These are phyloP conservation scores for Colletotrichum tropicale DNA, from an alignment of 2,329 filamentous ascomycete genomes.

Conservation along the genomic window DNA sequence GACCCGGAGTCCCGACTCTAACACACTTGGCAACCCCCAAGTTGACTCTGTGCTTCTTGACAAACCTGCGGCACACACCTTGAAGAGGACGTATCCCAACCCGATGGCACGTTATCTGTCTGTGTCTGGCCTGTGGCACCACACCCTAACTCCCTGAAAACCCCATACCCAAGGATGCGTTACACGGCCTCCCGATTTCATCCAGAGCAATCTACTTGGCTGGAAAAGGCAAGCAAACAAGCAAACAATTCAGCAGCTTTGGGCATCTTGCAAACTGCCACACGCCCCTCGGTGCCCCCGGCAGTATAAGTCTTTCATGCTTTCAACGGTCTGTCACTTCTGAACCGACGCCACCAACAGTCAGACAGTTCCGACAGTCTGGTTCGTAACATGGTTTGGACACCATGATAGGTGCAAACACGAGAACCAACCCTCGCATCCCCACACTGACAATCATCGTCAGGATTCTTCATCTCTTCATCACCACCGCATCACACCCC, in stretches of 20 bases:
- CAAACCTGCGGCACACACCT: not conserved
- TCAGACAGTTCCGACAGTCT: not conserved
- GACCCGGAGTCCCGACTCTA: not conserved
- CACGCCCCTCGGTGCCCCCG: not conserved
- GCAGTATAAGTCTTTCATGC: not conserved
- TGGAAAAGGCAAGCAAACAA: not conserved
- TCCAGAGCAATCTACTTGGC: not conserved
- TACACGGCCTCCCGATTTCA: not conserved
- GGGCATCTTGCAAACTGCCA: not conserved
- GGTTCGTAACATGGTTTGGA: not conserved
- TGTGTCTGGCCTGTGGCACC: not conserved
- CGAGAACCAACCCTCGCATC: not conserved
- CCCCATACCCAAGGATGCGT: not conserved
- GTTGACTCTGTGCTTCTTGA: not conserved
- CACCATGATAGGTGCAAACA: not conserved
- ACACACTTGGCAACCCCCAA: not conserved
- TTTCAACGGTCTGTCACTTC: not conserved
- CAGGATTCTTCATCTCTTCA: constrained; percentile 6
- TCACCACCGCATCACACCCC: not conserved
- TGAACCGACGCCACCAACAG: not conserved
- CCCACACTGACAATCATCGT: not conserved
- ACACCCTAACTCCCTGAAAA: not conserved
- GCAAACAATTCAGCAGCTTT: not conserved
- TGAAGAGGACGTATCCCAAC: not conserved
- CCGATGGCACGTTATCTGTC: not conserved